phyloP scores from a whole-genome alignment of 257 asterid species.

The Nicotiana sylvestris region DNA sequence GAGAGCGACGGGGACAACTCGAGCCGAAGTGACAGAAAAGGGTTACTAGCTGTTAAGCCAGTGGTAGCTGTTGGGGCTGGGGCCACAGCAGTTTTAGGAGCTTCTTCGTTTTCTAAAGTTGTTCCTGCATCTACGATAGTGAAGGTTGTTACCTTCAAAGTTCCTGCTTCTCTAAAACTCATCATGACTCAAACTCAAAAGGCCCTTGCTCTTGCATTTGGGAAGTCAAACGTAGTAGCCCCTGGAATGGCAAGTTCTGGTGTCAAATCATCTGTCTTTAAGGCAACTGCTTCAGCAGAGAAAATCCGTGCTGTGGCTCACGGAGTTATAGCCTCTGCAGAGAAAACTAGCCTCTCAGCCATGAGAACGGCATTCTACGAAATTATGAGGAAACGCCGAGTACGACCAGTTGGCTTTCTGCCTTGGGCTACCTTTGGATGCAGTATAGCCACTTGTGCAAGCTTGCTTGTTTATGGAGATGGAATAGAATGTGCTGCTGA shows the following conservation, averaged over 20 bases:
- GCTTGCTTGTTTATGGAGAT: constrained; percentile 74
- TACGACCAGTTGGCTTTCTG: constrained; percentile 42
- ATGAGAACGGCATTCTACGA: constrained; percentile 81
- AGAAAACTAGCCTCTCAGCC: constrained; percentile 85
- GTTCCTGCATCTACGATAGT: constrained; percentile 64
- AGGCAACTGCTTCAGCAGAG: constrained; percentile 70
- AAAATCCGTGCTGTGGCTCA: constrained; percentile 73
- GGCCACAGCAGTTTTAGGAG: constrained; percentile 84
- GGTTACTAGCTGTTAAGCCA: constrained; percentile 59
- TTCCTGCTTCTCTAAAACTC: constrained; percentile 68
- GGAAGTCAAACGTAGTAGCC: constrained; percentile 53
- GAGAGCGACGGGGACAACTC: constrained; percentile 34
- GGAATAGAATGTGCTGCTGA: constrained; percentile 93
- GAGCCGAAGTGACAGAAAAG: constrained; percentile 30
- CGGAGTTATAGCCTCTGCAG: constrained; percentile 73
- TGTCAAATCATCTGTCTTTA: constrained; percentile 44
- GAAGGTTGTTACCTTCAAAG: constrained; percentile 56
- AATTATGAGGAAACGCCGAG: constrained; percentile 75
- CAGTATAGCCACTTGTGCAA: constrained; percentile 74
- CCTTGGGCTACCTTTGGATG: constrained; percentile 92
- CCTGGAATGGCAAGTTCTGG: constrained; percentile 53
- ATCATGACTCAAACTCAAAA: constrained; percentile 62
- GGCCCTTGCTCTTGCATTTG: constrained; percentile 43
- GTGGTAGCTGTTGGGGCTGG: constrained; percentile 94
- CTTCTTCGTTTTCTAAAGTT: constrained; percentile 72